These are phyloP conservation scores for Paraphaeosphaeria sporulosa DNA, from an alignment of 2,329 filamentous ascomycete species.

Conservation along the genomic window DNA sequence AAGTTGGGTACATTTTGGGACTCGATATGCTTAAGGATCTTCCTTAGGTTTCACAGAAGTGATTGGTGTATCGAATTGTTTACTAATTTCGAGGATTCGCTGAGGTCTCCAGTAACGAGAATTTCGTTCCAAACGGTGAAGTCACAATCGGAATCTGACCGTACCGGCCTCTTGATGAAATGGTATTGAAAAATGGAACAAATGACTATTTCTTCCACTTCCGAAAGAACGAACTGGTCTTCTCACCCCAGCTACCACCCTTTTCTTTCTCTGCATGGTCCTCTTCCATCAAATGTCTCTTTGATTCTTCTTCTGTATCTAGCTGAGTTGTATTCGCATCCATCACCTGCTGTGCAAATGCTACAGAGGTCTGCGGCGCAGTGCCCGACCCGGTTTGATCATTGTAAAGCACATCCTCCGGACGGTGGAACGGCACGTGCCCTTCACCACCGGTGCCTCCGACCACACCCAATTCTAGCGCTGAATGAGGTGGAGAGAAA, in stretches of 20 bases:
- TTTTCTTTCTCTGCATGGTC: neutral
- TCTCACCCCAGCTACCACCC: conserved; percentile 11
- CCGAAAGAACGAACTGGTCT: conserved; percentile 14
- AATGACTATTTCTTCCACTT: conserved; percentile 15
- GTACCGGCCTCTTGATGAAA: neutral
- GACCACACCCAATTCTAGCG: conserved; percentile 20
- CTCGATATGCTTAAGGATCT: no score
- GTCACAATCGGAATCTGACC: neutral
- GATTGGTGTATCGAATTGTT: no score
- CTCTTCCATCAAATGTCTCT: conserved; percentile 12
- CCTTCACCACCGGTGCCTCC: conserved; percentile 14
- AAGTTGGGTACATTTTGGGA: no score
- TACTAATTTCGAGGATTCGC: no score
- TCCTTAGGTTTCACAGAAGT: no score
- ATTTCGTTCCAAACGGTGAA: neutral
- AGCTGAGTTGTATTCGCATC: conserved; percentile 62
- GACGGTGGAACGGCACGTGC: conserved; percentile 13
- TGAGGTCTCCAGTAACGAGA: no score
- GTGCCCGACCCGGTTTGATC: conserved; percentile 21
- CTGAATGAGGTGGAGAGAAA: conserved; percentile 11
- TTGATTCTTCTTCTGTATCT: conserved; percentile 37
- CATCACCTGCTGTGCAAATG: conserved; percentile 62
- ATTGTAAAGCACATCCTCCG: conserved; percentile 12
- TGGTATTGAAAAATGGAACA: neutral
- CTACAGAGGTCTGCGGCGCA: conserved; percentile 53